phyloP scores from a whole-genome alignment of 176 grass and related monocot species.

The Aegilops longissima region DNA sequence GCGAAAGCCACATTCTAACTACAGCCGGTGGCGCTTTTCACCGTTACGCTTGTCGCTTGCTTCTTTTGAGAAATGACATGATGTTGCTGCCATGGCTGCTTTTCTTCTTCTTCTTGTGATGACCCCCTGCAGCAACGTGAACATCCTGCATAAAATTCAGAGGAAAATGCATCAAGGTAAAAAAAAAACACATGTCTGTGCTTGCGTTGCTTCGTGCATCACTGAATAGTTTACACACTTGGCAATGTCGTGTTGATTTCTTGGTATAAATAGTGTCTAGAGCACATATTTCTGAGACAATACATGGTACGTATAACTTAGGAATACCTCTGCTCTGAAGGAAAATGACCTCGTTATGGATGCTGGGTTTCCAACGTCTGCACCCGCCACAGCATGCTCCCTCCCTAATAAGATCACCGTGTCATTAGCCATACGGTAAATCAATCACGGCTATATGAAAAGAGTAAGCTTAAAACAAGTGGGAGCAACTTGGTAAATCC shows the following conservation, averaged over 20 bases:
- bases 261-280: background rate
- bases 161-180: background rate
- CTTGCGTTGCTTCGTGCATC: background rate
- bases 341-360: constrained; percentile 38
- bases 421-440: background rate
- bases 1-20: background rate
- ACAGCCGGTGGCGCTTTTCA: background rate
- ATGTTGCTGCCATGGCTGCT: constrained; percentile 49
- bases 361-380: constrained; percentile 18
- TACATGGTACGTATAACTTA: background rate
- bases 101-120: constrained; percentile 68
- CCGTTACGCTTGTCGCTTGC: constrained; percentile 33
- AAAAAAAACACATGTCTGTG: background rate
- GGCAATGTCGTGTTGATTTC: background rate
- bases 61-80: constrained; percentile 62
- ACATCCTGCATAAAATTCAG: constrained; percentile 38
- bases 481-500: background rate
- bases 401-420: constrained; percentile 42
- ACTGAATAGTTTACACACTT: background rate
- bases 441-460: background rate
- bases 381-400: constrained; percentile 26
- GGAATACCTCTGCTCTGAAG: constrained; percentile 33
- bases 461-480: background rate
- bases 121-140: constrained; percentile 23
- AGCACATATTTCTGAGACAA: background rate